Conservation (phyloP, 2,329 filamentous ascomycete genomes). For the Cladosporium sp. region DNA sequence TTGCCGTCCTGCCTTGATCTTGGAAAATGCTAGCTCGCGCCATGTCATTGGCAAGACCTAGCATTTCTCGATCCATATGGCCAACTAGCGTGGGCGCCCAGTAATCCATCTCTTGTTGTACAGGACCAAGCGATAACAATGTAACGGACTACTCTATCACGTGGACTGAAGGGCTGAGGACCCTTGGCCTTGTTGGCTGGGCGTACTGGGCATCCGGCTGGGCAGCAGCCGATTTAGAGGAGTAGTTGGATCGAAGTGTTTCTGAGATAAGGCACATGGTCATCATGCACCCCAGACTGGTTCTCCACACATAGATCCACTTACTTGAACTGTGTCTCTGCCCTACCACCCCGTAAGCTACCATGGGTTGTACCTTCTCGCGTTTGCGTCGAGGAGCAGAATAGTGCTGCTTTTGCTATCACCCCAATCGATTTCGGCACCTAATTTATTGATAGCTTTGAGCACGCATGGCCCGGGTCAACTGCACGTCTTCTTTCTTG, state of each 20-base stretch:
- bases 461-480: too few relatives aligned
- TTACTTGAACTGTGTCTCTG: not conserved
- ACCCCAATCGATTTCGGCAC: too few relatives aligned
- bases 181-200: not conserved
- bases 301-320: not conserved
- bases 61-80: not conserved
- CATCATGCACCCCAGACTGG: not conserved
- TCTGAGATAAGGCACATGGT: not conserved
- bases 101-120: not conserved
- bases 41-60: not conserved
- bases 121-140: constrained; percentile 5
- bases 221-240: not conserved
- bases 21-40: not conserved
- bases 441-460: not conserved
- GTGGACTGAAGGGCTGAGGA: not conserved
- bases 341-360: too few relatives aligned
- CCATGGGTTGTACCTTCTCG: not conserved
- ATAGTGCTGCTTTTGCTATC: too few relatives aligned
- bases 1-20: not conserved
- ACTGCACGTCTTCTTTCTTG: not conserved
- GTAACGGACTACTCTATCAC: not conserved
- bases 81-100: not conserved
- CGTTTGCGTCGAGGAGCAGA: not conserved
- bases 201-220: not conserved
- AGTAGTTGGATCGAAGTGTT: not conserved